phyloP scores from a whole-genome alignment of 1,284 basidiomycete genomes.

The Fomitopsis palustris region DNA sequence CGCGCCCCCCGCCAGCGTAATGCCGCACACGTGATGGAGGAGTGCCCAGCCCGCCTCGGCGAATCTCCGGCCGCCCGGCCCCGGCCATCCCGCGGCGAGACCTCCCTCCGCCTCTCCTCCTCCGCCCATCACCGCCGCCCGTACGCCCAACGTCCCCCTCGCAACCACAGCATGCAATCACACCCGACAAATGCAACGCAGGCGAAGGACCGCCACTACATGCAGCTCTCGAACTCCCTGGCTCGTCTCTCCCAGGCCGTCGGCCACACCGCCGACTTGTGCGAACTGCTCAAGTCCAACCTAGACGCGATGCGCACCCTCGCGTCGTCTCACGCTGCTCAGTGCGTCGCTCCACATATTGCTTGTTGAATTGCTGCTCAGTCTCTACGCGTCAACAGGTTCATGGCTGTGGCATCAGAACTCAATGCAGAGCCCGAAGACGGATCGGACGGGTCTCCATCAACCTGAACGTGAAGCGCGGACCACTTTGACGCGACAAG shows the following conservation, averaged over 20 bases:
- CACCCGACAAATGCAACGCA: constrained; percentile 58
- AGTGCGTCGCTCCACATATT: constrained; percentile 38
- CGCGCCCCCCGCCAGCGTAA: not conserved
- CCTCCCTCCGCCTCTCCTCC: not conserved
- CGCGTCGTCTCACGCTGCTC: constrained; percentile 68
- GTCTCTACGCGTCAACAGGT: constrained; percentile 38
- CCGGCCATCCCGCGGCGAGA: not conserved
- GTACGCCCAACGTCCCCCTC: not conserved
- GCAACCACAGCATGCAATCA: constrained; percentile 19
- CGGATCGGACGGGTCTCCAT: not conserved
- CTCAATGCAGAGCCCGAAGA: constrained; percentile 44
- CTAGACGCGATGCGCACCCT: constrained; percentile 69
- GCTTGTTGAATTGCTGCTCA: not conserved
- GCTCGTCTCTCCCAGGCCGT: constrained; percentile 59
- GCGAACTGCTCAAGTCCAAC: constrained; percentile 66
- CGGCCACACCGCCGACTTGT: constrained; percentile 64
- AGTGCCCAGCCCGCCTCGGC: not conserved
- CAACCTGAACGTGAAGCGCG: not conserved
- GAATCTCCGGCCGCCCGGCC: not conserved
- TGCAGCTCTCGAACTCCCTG: constrained; percentile 60
- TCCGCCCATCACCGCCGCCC: not conserved
- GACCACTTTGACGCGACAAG: not conserved
- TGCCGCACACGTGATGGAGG: not conserved
- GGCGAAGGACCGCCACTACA: constrained; percentile 69
- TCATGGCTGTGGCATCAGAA: constrained; percentile 61